Base-by-base conservation (phyloP, 257 asterid species). In the Mitragyna speciosa region DNA sequence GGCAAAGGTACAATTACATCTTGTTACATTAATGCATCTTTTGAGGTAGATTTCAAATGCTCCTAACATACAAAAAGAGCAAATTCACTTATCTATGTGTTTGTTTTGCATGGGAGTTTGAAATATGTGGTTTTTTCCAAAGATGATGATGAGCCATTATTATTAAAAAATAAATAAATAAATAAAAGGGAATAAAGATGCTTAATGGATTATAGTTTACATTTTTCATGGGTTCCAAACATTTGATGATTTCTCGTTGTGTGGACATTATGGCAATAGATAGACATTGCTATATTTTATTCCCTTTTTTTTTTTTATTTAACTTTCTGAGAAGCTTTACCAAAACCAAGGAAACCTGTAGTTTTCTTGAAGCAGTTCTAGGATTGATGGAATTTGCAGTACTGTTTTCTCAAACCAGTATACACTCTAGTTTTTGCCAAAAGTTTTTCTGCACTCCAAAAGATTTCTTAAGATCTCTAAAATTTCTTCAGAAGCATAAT, bases 1-100 rank as follows among this genome's bases (percentile, higher is more conserved):
- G 78, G 98, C 98, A 51, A 96, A 96, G 99, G 97, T 92, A 90
- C 48, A 76, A 41, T 73, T 73, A 47, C 3, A 45, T 63, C 54
- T 64, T 58, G 12, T 59, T 69, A 26, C 24, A 39, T 28, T n/a
- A 70, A 79, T 20, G 28, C 24, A n/a, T 30, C 33, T 26, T 59
- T 1, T 73, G 12, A 48, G 75, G 3, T 66, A 19, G 14, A n/a
- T 22, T 20, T 74, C 11, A 24, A 61, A 16, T 43, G n/a, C 17
- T 65, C 49, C 43, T 24, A 43, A 64, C 48, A 61, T 2, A 3
- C 39, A 76, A 19, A 63, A 76, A 2, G 36, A 11, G 19, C 75
- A 31, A 12, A 0, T n/a, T 70, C 68, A 63, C 7, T 36, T 28
- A 10, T 63, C 0, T 12, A 12, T 63, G 68, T 28, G 16, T 12